Evolutionary conservation across 169 alveolate genomes (phyloP), one percentile per base, ranked within the genome.

Genomic region (Plasmodium relictum): DNA sequence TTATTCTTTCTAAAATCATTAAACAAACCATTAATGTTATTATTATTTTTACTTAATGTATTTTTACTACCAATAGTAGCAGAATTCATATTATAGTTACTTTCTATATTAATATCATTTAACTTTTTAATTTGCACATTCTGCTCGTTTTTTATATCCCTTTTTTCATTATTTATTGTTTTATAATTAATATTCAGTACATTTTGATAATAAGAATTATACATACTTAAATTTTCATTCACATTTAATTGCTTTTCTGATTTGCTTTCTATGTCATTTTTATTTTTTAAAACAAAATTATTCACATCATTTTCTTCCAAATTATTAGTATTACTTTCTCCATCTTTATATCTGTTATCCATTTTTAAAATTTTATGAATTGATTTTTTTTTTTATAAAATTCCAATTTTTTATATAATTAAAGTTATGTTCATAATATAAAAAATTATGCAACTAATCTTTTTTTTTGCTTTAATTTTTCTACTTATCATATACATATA

Each of bases 321-420:
- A 10, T 18, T 42, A 16, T 39, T 45, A 0, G 37, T 52, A 20
- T 59, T 26, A 39, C 26, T 6, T 6, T 56, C 18, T 44, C 26
- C 88, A 56, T 63, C 16, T 31, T 59, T 58, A 66, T 59, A 50
- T 9, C 31, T 45, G n/a, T 12, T 62, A 45, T 74, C 73, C 88
- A 74, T 74, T 9, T 74, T 74, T 66, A 1, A 59, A 37, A 12
- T 20, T 3, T 7, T 20, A 61, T 26, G 14, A 14, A 61, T 20
- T 2, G 7, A 61, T 22, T 5, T 61, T 16, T 24, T 61, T 61
- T 16, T 24, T 61, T 20, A 1, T 61, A 61, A 8, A 24, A 61
- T 22, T 20, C 0, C 14, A 54, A 16, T 16, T 74, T 12, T 18
- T 37, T 58, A 48, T 22, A n/a, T 73, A 37, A 66, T 71, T 26